phyloP scores from a whole-genome alignment of 2,329 filamentous ascomycete species.

The Sclerotinia spermophila region DNA sequence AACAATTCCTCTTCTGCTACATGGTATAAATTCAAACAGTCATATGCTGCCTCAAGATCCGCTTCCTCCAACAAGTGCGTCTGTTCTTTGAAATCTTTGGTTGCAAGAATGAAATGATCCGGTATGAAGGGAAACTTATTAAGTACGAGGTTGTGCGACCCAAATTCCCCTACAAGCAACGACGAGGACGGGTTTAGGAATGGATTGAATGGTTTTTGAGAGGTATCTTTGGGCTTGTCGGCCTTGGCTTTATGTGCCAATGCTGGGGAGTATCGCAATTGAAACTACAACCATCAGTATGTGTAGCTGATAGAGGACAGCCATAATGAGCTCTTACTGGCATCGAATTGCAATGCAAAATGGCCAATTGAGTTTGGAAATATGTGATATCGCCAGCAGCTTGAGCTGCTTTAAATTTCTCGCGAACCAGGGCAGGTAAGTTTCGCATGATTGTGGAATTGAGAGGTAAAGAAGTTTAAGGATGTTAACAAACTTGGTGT shows the following conservation, averaged over 20 bases:
- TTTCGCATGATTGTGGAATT: conserved; percentile 15
- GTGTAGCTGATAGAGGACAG: neutral
- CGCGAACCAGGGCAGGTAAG: conserved; percentile 32
- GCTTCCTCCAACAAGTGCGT: conserved; percentile 56
- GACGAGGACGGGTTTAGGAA: conserved; percentile 58
- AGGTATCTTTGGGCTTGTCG: conserved; percentile 30
- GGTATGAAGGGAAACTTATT: conserved; percentile 73
- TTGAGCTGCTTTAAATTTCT: conserved; percentile 33
- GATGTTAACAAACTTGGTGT: neutral
- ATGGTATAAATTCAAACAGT: conserved; percentile 52
- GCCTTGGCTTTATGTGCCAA: conserved; percentile 63
- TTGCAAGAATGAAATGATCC: conserved; percentile 69
- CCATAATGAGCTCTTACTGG: conserved; percentile 26
- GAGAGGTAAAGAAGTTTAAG: neutral
- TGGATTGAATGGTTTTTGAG: conserved; percentile 51
- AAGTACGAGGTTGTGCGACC: conserved; percentile 60
- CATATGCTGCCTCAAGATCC: conserved; percentile 59
- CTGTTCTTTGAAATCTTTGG: conserved; percentile 60
- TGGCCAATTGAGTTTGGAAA: conserved; percentile 32
- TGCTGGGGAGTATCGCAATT: conserved; percentile 67
- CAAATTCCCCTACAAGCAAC: conserved; percentile 53
- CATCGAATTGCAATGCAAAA: conserved; percentile 32
- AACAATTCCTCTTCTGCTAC: conserved; percentile 43
- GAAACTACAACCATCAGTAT: conserved; percentile 51
- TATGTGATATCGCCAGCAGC: conserved; percentile 32